phyloP scores from a whole-genome alignment of 148 eudicot species.

The Drosera capensis region DNA sequence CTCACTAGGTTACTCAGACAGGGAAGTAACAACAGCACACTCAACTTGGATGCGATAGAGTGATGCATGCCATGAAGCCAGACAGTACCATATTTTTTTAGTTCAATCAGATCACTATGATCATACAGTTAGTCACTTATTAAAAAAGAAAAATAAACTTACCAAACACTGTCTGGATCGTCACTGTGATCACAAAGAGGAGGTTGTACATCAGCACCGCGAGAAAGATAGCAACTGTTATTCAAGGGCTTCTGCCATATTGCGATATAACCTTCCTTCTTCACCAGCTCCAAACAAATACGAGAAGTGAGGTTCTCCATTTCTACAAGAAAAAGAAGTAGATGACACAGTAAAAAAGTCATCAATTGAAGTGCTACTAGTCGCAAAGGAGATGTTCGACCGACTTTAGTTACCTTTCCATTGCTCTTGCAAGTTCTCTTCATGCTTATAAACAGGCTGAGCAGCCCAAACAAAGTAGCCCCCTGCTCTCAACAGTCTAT shows the following conservation, averaged over 20 bases:
- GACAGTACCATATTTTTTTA: too few relatives aligned
- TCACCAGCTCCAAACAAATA: slow-evolving; percentile 57
- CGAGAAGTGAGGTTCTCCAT: slow-evolving; percentile 53
- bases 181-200: slow-evolving; percentile 39
- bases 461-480: slow-evolving; percentile 73
- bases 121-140: not conserved
- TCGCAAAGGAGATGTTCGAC: too few relatives aligned
- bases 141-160: slow-evolving; percentile 2
- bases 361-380: too few relatives aligned
- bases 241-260: slow-evolving; percentile 69
- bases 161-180: slow-evolving; percentile 72
- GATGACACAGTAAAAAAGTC: too few relatives aligned
- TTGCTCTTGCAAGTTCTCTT: slow-evolving; percentile 29
- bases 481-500: slow-evolving; percentile 64
- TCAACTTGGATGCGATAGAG: too few relatives aligned
- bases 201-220: slow-evolving; percentile 30
- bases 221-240: slow-evolving; percentile 55
- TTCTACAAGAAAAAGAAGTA: slow-evolving; percentile 26
- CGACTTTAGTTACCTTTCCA: slow-evolving; percentile 63
- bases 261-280: slow-evolving; percentile 54
- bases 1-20: too few relatives aligned
- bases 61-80: too few relatives aligned
- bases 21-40: too few relatives aligned
- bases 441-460: slow-evolving; percentile 60
- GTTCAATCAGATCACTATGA: not conserved